Percentiles rank a stretch among this genome's conserved stretches.
Evolutionary conservation across 352 stramenopile genomes (phyloP).

Genomic region (Blastocystis sp.): DNA sequence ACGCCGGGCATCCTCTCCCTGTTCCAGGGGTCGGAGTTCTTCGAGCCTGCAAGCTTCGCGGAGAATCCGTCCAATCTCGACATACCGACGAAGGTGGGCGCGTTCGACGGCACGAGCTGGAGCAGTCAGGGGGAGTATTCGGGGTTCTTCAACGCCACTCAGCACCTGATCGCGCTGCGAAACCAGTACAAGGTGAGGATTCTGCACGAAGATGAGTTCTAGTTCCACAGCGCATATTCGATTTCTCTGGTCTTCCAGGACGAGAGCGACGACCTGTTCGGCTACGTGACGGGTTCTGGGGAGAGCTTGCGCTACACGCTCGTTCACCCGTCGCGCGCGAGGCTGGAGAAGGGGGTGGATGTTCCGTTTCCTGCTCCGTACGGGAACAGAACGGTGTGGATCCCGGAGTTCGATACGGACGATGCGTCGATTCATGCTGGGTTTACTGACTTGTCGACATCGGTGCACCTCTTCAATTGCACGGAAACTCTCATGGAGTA

Average conservation of each 20-base stretch:
- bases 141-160: not conserved
- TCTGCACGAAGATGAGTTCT: not conserved
- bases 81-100: not conserved
- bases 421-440: not conserved
- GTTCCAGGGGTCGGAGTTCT: slow-evolving; percentile 30
- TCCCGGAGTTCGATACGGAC: not conserved
- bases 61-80: not conserved
- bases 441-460: not conserved
- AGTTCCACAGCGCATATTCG: not conserved
- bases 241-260: not conserved
- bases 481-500: not conserved
- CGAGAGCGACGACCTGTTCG: not conserved
- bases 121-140: not conserved
- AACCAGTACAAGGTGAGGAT: not conserved
- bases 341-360: not conserved
- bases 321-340: not conserved
- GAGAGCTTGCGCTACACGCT: not conserved
- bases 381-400: not conserved
- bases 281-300: not conserved
- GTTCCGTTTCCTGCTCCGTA: not conserved
- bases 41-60: not conserved
- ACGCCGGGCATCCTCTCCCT: not conserved
- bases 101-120: not conserved
- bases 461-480: not conserved
- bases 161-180: not conserved